Conservation (phyloP, 139 green algal species). For the Yamagishiella unicocca region DNA sequence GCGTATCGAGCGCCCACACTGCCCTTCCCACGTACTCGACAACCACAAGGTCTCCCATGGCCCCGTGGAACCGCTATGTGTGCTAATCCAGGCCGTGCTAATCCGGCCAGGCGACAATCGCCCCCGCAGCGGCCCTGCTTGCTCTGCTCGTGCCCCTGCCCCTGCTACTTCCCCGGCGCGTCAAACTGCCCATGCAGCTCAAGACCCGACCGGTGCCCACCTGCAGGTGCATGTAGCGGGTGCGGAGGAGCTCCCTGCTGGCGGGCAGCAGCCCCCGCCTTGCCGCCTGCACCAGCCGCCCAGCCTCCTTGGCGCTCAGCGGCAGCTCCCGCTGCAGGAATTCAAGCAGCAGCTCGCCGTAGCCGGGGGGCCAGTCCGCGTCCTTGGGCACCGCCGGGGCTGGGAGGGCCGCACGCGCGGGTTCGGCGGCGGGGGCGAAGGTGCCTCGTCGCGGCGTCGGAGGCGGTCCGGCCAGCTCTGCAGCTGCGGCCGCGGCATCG, state of each 20-base stretch:
- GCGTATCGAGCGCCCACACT: not conserved
- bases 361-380: constrained; percentile 35
- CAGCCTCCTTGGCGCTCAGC: not conserved
- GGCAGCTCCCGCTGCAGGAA: not conserved
- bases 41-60: no score
- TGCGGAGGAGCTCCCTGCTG: constrained; percentile 15
- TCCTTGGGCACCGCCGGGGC: not conserved
- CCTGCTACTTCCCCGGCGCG: no score
- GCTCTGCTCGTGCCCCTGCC: no score
- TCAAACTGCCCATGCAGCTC: no score
- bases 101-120: no score
- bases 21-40: no score
- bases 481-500: not conserved
- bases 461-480: not conserved
- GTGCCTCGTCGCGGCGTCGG: not conserved
- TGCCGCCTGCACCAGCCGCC: constrained; percentile 24
- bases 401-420: not conserved
- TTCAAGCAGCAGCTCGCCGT: not conserved
- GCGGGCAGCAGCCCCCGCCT: constrained; percentile 17
- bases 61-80: no score
- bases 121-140: no score
- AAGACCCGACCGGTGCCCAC: not conserved
- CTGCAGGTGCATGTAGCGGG: constrained; percentile 24
- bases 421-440: not conserved
- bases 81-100: no score